Evolutionary conservation across 2,329 filamentous ascomycete genomes (phyloP), one percentile per base, ranked within the genome.

Genomic region (Oidium heveae): DNA sequence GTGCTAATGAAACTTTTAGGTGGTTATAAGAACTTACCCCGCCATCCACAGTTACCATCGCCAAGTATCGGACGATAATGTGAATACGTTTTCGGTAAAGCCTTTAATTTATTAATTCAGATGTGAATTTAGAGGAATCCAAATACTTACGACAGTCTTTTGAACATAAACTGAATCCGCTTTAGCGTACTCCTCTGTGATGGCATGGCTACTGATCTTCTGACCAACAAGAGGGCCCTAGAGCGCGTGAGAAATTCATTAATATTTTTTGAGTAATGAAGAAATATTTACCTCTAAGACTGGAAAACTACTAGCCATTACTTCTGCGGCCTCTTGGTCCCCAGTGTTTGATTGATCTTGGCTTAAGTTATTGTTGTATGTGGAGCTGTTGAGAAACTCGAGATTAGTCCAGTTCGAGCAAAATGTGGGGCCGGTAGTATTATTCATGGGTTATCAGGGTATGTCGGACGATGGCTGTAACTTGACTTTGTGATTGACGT

Each of bases 31-130:
- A 59, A 70, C 80, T 72, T 74, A 95, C 89, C 91, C 82, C 89
- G 79, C 89, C 91, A 96, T 63, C 89, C 91, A 69, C 91, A 96
- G 66, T 94, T 93, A 56, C 91, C 91, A 69, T 96, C 89, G 54
- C 91, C 89, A 67, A 84, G 81, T 66, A 94, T 79, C 12, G 82
- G 82, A 55, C 91, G 85, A 65, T 89, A 94, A 65, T 87, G 81
- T 20, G 86, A 84, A 67, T 94, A 94, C 55, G 82, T 86, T 62
- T 81, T 74, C 7, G 87, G 83, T 55, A 98, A 74, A 20, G 80
- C 75, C 87, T 94, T 61, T 54, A 16, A 56, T 47, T 47, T 3
- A 16, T 51, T 59, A 52, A 59, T 54, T n/a, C 53, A 15, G 24
- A n/a, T 41, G 28, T 24, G 8, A 52, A 57, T 53, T 41, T 37